Evolutionary conservation across 441 rosid species (phyloP).

Genomic region (Pelargonium citronellum): DNA sequence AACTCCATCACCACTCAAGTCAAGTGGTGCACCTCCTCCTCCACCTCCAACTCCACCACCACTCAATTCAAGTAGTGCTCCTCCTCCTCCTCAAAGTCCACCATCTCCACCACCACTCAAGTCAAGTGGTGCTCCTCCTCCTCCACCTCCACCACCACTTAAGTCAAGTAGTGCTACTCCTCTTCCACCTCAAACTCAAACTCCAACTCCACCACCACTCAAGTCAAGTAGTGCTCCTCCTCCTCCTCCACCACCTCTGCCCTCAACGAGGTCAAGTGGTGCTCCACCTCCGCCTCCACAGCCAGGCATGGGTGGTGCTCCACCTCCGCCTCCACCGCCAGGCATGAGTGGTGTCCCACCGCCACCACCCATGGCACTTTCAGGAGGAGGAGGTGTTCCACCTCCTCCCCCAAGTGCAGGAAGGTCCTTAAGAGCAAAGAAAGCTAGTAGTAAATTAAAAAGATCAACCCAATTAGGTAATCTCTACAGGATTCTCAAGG

Average conservation of each 20-base stretch:
- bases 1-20: no score
- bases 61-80: no score
- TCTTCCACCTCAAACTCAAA: no score
- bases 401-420: slow-evolving; percentile 51
- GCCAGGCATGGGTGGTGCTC: not conserved
- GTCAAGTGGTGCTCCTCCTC: no score
- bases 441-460: slow-evolving; percentile 62
- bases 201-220: no score
- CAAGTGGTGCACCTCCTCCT: no score
- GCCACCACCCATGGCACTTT: slow-evolving; percentile 27
- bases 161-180: no score
- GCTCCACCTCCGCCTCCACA: slow-evolving; percentile 5
- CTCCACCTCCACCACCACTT: no score
- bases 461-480: slow-evolving; percentile 67
- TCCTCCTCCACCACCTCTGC: not conserved
- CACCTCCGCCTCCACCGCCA: slow-evolving; percentile 4
- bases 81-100: no score
- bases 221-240: not conserved
- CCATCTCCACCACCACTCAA: no score
- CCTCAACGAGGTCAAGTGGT: not conserved
- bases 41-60: no score
- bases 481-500: slow-evolving; percentile 60
- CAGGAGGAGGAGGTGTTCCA: slow-evolving; percentile 33
- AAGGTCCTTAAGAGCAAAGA: slow-evolving; percentile 56
- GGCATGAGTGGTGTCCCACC: slow-evolving; percentile 15